A percentile compares a stretch with the other conserved stretches of the same genome.
phyloP scores from a whole-genome alignment of 1,284 basidiomycete genomes.

The Testicularia cyperi region DNA sequence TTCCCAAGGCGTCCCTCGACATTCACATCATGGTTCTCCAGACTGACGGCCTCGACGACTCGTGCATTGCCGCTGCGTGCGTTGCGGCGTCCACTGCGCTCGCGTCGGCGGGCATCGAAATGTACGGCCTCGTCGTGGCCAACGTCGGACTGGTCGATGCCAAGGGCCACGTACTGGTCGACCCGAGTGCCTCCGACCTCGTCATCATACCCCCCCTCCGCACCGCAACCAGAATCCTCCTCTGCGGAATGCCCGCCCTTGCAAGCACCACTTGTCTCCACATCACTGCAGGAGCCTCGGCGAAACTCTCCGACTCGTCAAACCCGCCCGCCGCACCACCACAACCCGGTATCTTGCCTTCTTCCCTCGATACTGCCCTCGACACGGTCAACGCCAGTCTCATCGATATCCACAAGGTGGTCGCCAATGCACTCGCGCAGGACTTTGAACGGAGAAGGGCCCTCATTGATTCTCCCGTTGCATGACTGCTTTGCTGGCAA shows the following conservation, averaged over 20 bases:
- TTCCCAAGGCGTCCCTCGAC: constrained; percentile 92
- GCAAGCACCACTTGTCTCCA: constrained; percentile 69
- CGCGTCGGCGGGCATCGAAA: constrained; percentile 82
- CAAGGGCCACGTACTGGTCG: constrained; percentile 65
- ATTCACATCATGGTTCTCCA: constrained; percentile 88
- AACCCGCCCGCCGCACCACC: not conserved
- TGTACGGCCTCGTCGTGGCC: constrained; percentile 78
- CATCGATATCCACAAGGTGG: constrained; percentile 36
- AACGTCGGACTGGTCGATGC: constrained; percentile 68
- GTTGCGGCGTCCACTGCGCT: constrained; percentile 88
- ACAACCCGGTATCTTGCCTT: constrained; percentile 7
- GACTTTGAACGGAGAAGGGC: constrained; percentile 27
- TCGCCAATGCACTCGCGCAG: constrained; percentile 21
- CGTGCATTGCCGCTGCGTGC: constrained; percentile 64
- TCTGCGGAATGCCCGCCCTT: constrained; percentile 87
- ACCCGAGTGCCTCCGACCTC: constrained; percentile 75
- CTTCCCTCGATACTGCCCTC: constrained; percentile 15
- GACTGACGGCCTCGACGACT: constrained; percentile 74
- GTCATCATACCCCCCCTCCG: constrained; percentile 60
- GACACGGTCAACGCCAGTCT: constrained; percentile 12
- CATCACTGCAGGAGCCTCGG: constrained; percentile 15
- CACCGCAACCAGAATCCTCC: constrained; percentile 63
- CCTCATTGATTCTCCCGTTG: constrained; percentile 1
- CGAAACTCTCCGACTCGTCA: not conserved
- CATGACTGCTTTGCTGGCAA: too few species aligned